A percentile compares a stretch with the other conserved stretches of the same genome.
These are phyloP conservation scores for Pestalotiopsis sp. DNA, from an alignment of 2,329 filamentous ascomycete species.

Conservation along the genomic window DNA sequence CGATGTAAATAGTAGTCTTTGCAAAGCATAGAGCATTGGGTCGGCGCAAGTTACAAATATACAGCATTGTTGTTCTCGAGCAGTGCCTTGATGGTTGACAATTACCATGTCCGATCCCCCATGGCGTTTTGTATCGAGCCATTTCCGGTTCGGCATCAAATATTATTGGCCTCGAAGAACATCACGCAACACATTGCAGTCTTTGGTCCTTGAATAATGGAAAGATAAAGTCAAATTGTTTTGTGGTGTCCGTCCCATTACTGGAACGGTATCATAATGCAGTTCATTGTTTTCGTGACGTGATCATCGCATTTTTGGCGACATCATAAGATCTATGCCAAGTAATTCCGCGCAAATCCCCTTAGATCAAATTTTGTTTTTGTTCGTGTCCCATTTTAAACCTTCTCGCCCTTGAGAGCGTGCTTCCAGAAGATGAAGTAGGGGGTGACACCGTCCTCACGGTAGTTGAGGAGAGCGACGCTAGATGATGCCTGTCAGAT, in stretches of 20 bases:
- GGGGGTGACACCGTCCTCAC: slow-evolving; percentile 91
- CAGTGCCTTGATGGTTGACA: neutral
- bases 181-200: neutral
- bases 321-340: slow-evolving; percentile 14
- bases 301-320: slow-evolving; percentile 5
- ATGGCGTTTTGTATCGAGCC: too few species aligned
- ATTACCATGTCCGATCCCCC: neutral
- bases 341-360: slow-evolving; percentile 8
- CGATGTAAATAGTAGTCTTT: neutral
- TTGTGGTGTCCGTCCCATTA: neutral
- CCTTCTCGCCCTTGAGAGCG: slow-evolving; percentile 86
- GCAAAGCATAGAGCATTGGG: neutral
- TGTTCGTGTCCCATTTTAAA: slow-evolving; percentile 56
- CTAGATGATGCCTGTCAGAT: slow-evolving; percentile 42
- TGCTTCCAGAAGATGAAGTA: slow-evolving; percentile 95
- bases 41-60: neutral
- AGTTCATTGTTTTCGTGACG: neutral
- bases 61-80: neutral
- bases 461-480: slow-evolving; percentile 94
- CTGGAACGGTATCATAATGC: neutral
- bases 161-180: too few species aligned
- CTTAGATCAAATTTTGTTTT: neutral
- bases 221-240: neutral
- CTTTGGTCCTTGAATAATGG: neutral
- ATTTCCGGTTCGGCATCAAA: too few species aligned